Percentiles rank a stretch among this genome's conserved stretches.
Evolutionary conservation across 306 rosid species (phyloP).

Genomic region (Gastrolobium bilobum): DNA sequence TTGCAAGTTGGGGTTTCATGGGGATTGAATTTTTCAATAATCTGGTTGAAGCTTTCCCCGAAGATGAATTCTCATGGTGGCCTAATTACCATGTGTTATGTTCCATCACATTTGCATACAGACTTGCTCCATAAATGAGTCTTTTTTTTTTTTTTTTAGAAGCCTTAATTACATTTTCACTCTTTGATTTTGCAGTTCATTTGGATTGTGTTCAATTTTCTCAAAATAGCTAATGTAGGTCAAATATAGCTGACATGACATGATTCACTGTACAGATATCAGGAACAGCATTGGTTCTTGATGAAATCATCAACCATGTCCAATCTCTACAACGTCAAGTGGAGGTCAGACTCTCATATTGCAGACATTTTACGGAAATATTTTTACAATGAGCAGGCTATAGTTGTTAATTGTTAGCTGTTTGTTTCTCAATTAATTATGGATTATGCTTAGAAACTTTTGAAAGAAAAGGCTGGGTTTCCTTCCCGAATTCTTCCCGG

Average conservation of each 20-base stretch:
- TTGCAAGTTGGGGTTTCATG: too few species aligned
- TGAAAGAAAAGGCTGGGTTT: conserved; percentile 39
- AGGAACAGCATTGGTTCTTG: conserved; percentile 92
- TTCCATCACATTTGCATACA: conserved; percentile 23
- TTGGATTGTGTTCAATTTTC: conserved; percentile 34
- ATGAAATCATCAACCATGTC: conserved; percentile 94
- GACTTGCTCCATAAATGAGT: conserved; percentile 21
- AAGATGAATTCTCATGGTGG: neutral
- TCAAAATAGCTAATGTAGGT: conserved; percentile 38
- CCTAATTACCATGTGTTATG: conserved; percentile 22
- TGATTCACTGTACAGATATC: conserved; percentile 72
- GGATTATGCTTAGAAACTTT: conserved; percentile 26
- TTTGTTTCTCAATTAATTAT: conserved; percentile 30
- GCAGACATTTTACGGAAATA: conserved; percentile 28
- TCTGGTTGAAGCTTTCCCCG: neutral
- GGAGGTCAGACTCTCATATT: conserved; percentile 75
- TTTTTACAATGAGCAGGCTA: conserved; percentile 47
- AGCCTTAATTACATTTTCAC: conserved; percentile 18
- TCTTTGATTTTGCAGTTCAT: neutral
- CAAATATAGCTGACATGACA: conserved; percentile 40
- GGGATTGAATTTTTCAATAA: neutral
- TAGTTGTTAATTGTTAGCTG: conserved; percentile 28
- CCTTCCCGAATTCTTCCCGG: conserved; percentile 10
- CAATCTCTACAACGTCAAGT: conserved; percentile 94
- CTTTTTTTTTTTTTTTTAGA: conserved; percentile 27